A percentile compares a stretch with the other conserved stretches of the same genome.
These are phyloP conservation scores for Jaltomata sinuosa DNA, from an alignment of 257 asterid genomes.

Conservation along the genomic window DNA sequence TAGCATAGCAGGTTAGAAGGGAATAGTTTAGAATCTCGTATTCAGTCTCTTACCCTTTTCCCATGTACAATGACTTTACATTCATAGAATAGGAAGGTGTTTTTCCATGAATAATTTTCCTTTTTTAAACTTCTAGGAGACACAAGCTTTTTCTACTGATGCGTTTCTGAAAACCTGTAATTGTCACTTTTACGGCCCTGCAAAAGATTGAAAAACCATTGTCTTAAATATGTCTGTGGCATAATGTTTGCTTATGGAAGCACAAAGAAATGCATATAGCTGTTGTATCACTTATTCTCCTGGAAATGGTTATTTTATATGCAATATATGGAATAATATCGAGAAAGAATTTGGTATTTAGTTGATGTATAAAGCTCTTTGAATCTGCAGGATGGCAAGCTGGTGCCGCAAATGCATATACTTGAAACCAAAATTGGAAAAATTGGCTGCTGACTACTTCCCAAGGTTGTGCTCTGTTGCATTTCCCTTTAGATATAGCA, in stretches of 20 bases:
- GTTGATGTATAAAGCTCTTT: neutral
- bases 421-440: slow-evolving; percentile 88
- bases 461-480: slow-evolving; percentile 50
- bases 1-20: neutral
- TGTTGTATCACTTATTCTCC: too few species aligned
- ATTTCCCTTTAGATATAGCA: neutral
- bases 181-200: too few species aligned
- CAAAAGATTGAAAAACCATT: too few species aligned
- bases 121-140: neutral
- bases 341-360: neutral
- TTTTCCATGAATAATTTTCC: too few species aligned
- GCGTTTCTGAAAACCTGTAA: too few species aligned
- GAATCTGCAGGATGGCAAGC: slow-evolving; percentile 68
- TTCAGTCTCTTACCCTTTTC: neutral
- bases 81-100: neutral
- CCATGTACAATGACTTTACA: neutral
- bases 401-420: slow-evolving; percentile 99
- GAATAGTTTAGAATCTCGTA: neutral
- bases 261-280: too few species aligned
- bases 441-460: slow-evolving; percentile 76
- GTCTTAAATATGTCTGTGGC: too few species aligned
- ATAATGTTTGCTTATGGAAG: too few species aligned
- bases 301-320: neutral
- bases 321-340: neutral
- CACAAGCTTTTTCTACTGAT: too few species aligned